Base-by-base conservation (phyloP, 1,139 yeast genomes). In the Kurtzmaniella quercitrusa region DNA sequence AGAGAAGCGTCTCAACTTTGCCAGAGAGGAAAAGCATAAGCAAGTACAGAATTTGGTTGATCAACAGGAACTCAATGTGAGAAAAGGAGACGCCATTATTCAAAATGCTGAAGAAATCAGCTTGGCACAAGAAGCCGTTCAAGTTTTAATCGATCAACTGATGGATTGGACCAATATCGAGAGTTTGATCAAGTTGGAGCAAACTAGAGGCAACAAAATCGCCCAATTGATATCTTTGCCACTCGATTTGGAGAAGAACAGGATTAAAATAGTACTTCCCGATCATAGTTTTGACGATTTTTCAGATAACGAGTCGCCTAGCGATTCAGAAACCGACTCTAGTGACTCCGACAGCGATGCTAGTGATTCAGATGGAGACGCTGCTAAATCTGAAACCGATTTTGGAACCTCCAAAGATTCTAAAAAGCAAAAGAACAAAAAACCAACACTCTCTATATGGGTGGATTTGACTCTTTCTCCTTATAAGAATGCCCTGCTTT, bases 141-240 rank as follows among this genome's bases (percentile, higher is more conserved):
- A 82, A 47, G 69, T 69, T 1, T 65, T 88, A 45, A 52, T 91
- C 5, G 82, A 84, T 43, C 95, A 88, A 58, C 94, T 89, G 51
- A 88, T 89, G 91, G 98, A 93, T 59, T 93, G 98, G 98, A 76
- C 80, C 29, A 86, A 89, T 50, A 90, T 91, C 48, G 96, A 86
- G 58, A 81, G 84, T 50, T 67, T 84, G 45, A 82, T 93, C 43
- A 68, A 75, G 43, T 73, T 82, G 41, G 96, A 91, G 54, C 83
- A 88, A 54, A 63, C 70, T 2, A 77, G 83, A 50, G 83, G 83
- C 1, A 86, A 85, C 54, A 61, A 67, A 2, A 70, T 83, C 42
- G 96, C 97, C 0, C 65, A 68, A 37, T 56, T 73, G 44, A 84
- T 91, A 43, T 70, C 73, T 39, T 59, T 82, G 34, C 95, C 96